Conservation (phyloP, 2,329 filamentous ascomycete genomes). For the Cercospora canescens region DNA sequence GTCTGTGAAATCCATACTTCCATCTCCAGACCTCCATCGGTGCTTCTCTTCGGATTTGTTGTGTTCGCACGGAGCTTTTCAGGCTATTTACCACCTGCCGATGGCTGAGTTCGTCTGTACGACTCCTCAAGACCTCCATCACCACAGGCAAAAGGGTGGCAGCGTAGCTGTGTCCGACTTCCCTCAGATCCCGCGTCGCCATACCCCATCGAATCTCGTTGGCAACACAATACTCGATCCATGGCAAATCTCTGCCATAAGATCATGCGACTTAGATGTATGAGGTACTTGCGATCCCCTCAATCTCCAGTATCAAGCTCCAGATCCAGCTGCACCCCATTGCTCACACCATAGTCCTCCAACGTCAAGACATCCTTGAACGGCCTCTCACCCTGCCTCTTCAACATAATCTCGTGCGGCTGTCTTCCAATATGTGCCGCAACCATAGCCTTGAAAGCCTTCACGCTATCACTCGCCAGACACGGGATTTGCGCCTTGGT, state of each 20-base stretch:
- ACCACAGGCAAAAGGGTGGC: neutral
- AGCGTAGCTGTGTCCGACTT: no score
- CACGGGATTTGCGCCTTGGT: constrained; percentile 96
- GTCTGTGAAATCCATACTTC: no score
- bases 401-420: constrained; percentile 87
- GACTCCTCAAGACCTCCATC: no score
- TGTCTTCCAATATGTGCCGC: constrained; percentile 85
- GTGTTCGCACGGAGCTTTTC: neutral
- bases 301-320: constrained; percentile 43
- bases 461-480: constrained; percentile 78
- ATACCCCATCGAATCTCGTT: no score
- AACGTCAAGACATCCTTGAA: constrained; percentile 89
- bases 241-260: neutral
- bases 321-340: constrained; percentile 69
- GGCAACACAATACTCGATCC: no score
- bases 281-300: constrained; percentile 14
- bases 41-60: neutral
- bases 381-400: constrained; percentile 86
- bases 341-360: constrained; percentile 91
- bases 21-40: neutral
- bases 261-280: no score
- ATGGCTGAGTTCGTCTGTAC: neutral
- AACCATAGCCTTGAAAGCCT: constrained; percentile 87
- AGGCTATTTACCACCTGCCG: neutral
- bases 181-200: no score